A percentile compares a stretch with the other conserved stretches of the same genome.
phyloP scores from a whole-genome alignment of 1,284 basidiomycete species.

The Leccinum proximum region DNA sequence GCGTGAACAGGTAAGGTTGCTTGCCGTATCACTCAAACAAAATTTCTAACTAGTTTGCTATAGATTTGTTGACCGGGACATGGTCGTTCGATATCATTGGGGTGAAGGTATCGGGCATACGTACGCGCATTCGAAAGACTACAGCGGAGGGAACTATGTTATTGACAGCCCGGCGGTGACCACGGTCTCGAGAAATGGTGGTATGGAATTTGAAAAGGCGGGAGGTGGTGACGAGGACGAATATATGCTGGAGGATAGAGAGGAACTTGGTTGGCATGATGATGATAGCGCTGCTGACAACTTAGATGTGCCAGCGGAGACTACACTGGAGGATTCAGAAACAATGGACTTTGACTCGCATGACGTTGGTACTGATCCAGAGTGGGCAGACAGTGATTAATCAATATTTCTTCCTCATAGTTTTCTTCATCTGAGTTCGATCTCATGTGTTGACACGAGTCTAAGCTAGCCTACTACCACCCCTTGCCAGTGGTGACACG shows the following conservation, averaged over 20 bases:
- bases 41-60: background rate
- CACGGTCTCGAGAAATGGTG: background rate
- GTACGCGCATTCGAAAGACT: background rate
- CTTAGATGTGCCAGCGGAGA: background rate
- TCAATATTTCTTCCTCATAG: background rate
- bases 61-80: constrained; percentile 2
- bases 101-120: background rate
- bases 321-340: background rate
- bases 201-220: background rate
- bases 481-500: no score
- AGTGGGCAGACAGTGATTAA: background rate
- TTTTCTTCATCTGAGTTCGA: no score
- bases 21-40: background rate
- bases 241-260: background rate
- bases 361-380: background rate
- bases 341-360: background rate
- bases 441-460: no score
- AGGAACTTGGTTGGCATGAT: background rate
- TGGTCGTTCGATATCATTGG: constrained; percentile 1
- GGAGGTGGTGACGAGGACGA: background rate
- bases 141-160: background rate
- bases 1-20: background rate
- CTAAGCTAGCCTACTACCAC: no score
- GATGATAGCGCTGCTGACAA: background rate
- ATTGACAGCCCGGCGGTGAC: background rate